These are phyloP conservation scores for Styphnolobium japonicum DNA, from an alignment of 306 rosid species.

Conservation along the genomic window DNA sequence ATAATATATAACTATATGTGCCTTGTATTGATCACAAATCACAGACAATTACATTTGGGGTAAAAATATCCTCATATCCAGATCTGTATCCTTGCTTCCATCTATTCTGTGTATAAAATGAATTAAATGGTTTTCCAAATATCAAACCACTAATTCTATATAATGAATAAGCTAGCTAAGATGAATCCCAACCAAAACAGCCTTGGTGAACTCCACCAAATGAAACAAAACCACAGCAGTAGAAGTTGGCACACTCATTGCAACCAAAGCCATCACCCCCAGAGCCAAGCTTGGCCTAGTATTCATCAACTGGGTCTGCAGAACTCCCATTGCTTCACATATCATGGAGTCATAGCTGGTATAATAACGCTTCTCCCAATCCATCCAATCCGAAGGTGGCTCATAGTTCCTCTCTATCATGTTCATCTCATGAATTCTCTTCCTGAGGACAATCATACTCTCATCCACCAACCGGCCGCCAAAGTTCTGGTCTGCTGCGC, in stretches of 20 bases:
- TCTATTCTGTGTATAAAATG: not conserved
- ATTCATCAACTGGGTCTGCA: conserved; percentile 56
- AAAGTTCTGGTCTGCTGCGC: conserved; percentile 19
- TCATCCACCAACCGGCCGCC: conserved; percentile 53
- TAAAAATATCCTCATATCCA: not conserved
- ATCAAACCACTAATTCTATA: conserved; percentile 16
- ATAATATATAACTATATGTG: not conserved
- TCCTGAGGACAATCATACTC: conserved; percentile 62
- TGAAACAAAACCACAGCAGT: conserved; percentile 18
- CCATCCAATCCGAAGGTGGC: conserved; percentile 66
- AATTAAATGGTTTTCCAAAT: conserved; percentile 27
- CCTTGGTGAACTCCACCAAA: conserved; percentile 17
- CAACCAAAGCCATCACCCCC: conserved; percentile 34
- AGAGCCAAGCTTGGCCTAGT: conserved; percentile 52
- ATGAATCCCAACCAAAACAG: conserved; percentile 18
- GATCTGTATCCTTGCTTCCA: not conserved
- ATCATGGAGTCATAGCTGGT: conserved; percentile 46
- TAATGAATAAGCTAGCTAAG: not conserved
- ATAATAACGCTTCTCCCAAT: conserved; percentile 62
- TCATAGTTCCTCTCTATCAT: conserved; percentile 72
- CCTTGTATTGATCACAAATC: not conserved
- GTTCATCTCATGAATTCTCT: conserved; percentile 68
- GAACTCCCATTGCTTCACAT: conserved; percentile 47
- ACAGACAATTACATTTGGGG: not conserved
- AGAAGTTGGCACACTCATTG: conserved; percentile 37